phyloP scores from a whole-genome alignment of 2,329 filamentous ascomycete species.

The Epichloe baconii region DNA sequence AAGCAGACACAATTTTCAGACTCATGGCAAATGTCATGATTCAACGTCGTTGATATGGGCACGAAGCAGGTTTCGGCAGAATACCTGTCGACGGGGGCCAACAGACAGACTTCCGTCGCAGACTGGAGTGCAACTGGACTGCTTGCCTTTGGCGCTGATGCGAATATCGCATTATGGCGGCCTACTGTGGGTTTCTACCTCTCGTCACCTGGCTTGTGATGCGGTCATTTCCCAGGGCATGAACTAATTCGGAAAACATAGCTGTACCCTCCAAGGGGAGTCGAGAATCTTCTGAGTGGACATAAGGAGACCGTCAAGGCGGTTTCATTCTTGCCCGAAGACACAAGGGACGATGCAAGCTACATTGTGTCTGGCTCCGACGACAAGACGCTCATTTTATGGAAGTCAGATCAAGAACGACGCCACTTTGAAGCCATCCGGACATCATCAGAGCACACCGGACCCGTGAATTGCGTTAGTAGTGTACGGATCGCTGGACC shows the following conservation, averaged over 20 bases:
- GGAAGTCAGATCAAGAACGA: constrained; percentile 32
- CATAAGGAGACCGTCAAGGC: constrained; percentile 74
- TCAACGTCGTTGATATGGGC: constrained; percentile 14
- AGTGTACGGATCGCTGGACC: constrained; percentile 20
- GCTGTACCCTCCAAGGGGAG: constrained; percentile 35
- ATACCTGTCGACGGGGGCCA: constrained; percentile 69
- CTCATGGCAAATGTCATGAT: constrained; percentile 11
- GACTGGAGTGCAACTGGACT: constrained; percentile 70
- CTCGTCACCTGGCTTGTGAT: background rate
- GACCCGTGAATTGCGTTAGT: constrained; percentile 59
- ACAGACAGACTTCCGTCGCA: constrained; percentile 76
- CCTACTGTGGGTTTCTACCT: constrained; percentile 47
- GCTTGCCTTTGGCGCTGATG: constrained; percentile 79
- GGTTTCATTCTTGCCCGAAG: constrained; percentile 57
- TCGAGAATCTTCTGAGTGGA: constrained; percentile 55
- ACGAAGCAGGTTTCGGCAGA: constrained; percentile 24
- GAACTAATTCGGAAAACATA: constrained; percentile 10
- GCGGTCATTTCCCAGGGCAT: background rate
- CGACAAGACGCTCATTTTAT: constrained; percentile 65
- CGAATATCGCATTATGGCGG: constrained; percentile 80
- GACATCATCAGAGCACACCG: constrained; percentile 50
- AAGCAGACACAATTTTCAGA: constrained; percentile 22
- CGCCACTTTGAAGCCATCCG: constrained; percentile 30
- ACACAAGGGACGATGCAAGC: constrained; percentile 30
- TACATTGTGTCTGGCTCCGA: constrained; percentile 69